Evolutionary conservation across 768 basidiomycete genomes (phyloP), one percentile per base, ranked within the genome.

Genomic region (Rhizopogon salebrosus): DNA sequence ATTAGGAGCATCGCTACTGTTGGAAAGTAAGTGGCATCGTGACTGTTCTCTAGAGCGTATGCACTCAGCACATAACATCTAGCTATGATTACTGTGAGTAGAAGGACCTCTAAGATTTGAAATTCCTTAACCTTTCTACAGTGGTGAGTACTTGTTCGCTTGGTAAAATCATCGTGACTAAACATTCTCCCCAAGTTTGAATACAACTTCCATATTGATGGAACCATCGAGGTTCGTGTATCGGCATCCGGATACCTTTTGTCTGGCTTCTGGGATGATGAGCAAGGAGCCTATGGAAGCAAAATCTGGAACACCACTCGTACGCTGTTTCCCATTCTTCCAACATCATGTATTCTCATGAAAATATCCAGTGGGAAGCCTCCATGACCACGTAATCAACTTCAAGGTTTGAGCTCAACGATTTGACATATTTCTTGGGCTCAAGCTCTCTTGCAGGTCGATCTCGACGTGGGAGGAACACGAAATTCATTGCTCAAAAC

Each of bases 191-290:
- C 24, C 35, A 57, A 79, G 75, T 85, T 84, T 60, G 84, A 85
- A 59, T 85, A 85, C 62, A 77, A 77, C 3, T 85, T 85, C 71
- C 77, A 80, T 51, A 60, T 84, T 16, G 84, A 86, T 56, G 84
- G 85, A 4, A 83, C 83, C 2, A 76, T 87, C 22, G 84, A 87
- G 69, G 80, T 85, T 20, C 73, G 80, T 2, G 36, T 85, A 13
- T 85, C 83, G 8, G 84, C 85, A 0, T 84, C 83, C 3, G 85
- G 84, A 3, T 87, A 87, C 61, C 71, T 86, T 46, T 84, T 85
- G 67, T 82, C 80, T 36, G 82, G 79, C 7, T 82, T 74, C 62
- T 85, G 80, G 79, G 76, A 79, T 36, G 55, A 70, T 0, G 62
- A 72, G 13, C 77, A 83, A 64, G 69, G 69, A 6, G 60, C 67